phyloP scores from a whole-genome alignment of 108 stramenopile genomes.

The Conticribra guillardii region DNA sequence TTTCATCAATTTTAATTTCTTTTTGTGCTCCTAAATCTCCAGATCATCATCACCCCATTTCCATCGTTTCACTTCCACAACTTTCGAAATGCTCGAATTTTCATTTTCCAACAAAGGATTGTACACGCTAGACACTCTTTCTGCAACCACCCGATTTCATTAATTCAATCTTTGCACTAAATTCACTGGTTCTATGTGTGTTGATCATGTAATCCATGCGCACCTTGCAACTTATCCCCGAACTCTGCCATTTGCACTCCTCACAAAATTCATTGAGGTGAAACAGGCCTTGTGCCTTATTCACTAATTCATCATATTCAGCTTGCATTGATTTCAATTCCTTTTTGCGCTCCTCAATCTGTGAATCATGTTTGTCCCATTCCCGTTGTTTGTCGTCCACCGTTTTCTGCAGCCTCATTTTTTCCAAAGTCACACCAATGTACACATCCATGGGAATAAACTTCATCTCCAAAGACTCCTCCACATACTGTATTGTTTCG shows the following conservation, averaged over 20 bases:
- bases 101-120: no score
- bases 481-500: neutral
- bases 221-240: neutral
- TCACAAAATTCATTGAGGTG: conserved; percentile 1
- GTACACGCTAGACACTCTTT: no score
- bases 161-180: neutral
- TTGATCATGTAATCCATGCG: neutral
- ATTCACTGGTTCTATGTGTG: neutral
- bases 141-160: no score
- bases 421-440: neutral
- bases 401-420: neutral
- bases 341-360: neutral
- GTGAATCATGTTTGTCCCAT: neutral
- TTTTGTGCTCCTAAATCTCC: no score
- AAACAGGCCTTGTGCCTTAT: neutral
- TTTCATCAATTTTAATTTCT: no score
- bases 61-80: no score
- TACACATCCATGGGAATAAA: conserved; percentile 1
- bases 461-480: conserved; percentile 1
- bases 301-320: neutral
- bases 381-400: neutral
- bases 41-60: no score
- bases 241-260: neutral
- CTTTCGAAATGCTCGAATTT: no score
- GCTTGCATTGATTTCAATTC: neutral